phyloP scores from a whole-genome alignment of 257 asterid genomes.

The Rubia yunnanensis region DNA sequence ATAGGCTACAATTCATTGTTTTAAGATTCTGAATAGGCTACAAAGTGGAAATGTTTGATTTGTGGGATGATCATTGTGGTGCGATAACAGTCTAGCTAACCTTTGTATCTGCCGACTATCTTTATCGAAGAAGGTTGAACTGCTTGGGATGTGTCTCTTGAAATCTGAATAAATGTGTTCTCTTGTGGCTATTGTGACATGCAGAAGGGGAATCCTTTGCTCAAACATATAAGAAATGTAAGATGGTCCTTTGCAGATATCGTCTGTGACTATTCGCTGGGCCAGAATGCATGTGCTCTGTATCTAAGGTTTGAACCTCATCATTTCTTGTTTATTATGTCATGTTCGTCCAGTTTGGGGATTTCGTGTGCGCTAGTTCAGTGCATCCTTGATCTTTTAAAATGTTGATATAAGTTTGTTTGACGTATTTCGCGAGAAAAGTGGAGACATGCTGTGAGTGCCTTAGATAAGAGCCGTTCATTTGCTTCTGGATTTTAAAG shows the following conservation, averaged over 20 bases:
- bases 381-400: not conserved
- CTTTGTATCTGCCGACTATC: not conserved
- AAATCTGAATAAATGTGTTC: not conserved
- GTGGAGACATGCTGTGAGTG: not conserved
- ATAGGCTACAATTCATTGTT: not conserved
- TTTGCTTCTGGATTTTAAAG: not conserved
- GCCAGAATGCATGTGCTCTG: slow-evolving; percentile 78
- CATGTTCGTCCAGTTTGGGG: not conserved
- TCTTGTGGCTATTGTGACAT: slow-evolving; percentile 6
- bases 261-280: slow-evolving; percentile 72
- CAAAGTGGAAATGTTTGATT: no score
- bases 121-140: not conserved
- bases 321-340: not conserved
- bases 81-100: not conserved
- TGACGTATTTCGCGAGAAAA: not conserved
- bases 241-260: slow-evolving; percentile 86
- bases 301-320: slow-evolving; percentile 61
- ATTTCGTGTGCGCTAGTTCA: not conserved
- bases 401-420: not conserved
- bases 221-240: slow-evolving; percentile 86
- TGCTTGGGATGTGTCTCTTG: not conserved
- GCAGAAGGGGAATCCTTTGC: slow-evolving; percentile 97
- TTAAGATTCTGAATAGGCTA: not conserved
- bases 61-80: not conserved
- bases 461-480: not conserved